These are phyloP conservation scores for Penicillium paneum DNA, from an alignment of 2,329 filamentous ascomycete genomes.

Conservation along the genomic window DNA sequence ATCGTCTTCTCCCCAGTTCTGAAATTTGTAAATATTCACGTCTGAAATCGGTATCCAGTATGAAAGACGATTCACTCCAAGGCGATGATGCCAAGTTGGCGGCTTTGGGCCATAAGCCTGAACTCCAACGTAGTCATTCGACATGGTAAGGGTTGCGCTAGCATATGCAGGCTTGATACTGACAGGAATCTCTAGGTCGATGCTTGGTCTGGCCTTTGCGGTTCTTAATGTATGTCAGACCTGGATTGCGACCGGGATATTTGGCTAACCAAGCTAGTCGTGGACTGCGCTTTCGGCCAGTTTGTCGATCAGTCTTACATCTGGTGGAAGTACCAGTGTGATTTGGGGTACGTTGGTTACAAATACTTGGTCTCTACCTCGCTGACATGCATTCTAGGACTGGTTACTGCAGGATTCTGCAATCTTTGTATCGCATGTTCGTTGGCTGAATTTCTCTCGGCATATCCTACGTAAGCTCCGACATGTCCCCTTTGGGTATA, in stretches of 20 bases:
- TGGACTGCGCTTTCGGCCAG: conserved; percentile 61
- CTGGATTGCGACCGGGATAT: background rate
- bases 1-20: background rate
- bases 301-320: conserved; percentile 61
- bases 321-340: conserved; percentile 68
- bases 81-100: conserved; percentile 24
- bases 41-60: background rate
- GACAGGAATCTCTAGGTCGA: conserved; percentile 38
- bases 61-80: conserved; percentile 19
- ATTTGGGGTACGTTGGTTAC: conserved; percentile 60
- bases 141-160: conserved; percentile 37
- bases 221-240: conserved; percentile 50
- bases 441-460: conserved; percentile 67
- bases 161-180: background rate
- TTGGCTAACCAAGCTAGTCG: conserved; percentile 34
- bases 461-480: conserved; percentile 51
- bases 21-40: background rate
- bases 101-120: conserved; percentile 53
- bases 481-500: background rate
- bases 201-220: conserved; percentile 60
- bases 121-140: conserved; percentile 57
- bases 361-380: background rate
- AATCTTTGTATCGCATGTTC: conserved; percentile 67
- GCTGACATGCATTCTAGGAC: conserved; percentile 22
- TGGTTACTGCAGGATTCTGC: conserved; percentile 62